phyloP scores from a whole-genome alignment of 345 rosid species.

The Barbarea vulgaris region DNA sequence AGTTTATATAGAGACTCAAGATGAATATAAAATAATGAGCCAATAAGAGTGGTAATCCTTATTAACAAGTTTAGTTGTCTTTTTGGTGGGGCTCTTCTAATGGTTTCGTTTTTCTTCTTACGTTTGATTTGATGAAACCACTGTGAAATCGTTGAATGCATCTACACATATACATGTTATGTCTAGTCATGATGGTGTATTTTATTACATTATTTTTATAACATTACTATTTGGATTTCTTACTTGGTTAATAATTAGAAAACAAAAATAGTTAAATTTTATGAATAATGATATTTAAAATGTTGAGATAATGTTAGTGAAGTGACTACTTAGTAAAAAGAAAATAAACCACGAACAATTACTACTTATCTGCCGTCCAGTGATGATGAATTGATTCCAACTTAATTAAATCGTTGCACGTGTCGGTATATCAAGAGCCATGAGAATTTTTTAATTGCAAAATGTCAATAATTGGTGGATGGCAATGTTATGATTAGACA shows the following conservation, averaged over 20 bases:
- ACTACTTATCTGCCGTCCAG: conserved; percentile 13
- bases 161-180: not conserved
- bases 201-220: not conserved
- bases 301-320: not conserved
- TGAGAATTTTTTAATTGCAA: not conserved
- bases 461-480: conserved; percentile 26
- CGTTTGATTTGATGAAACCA: not conserved
- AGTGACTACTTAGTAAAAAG: not conserved
- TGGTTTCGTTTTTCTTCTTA: conserved; percentile 3
- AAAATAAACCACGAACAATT: not conserved
- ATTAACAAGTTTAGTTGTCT: conserved; percentile 24
- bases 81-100: conserved; percentile 22
- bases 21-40: conserved; percentile 22
- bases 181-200: conserved; percentile 10
- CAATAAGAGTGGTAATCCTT: conserved; percentile 15
- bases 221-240: not conserved
- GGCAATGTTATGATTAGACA: conserved; percentile 23
- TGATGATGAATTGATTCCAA: conserved; percentile 8
- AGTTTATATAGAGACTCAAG: conserved; percentile 21
- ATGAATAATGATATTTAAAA: not conserved
- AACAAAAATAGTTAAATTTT: not conserved
- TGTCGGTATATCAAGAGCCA: conserved; percentile 18
- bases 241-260: not conserved
- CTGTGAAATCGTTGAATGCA: conserved; percentile 3
- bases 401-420: conserved; percentile 14